Evolutionary conservation across 352 stramenopile species (phyloP).

Genomic region (Phytophthora multivora): DNA sequence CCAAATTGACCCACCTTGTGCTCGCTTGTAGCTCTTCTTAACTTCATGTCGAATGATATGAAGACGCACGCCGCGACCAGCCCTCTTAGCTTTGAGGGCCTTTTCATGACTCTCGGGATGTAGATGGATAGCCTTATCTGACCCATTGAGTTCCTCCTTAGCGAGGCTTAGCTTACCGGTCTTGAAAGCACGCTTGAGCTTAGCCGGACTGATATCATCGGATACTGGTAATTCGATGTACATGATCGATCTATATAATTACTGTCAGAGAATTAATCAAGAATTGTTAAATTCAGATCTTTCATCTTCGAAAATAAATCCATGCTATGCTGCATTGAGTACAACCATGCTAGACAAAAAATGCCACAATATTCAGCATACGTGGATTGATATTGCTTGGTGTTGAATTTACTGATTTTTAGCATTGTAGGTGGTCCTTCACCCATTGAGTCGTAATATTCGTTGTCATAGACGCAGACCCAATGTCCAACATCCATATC

Average conservation of each 20-base stretch:
- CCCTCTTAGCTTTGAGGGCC: too few species aligned
- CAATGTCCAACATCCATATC: constrained; percentile 20
- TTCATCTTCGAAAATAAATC: constrained; percentile 17
- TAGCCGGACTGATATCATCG: background rate
- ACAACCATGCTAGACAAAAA: constrained; percentile 17
- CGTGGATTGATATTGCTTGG: constrained; percentile 15
- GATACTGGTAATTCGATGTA: constrained; percentile 4
- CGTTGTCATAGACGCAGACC: constrained; percentile 6
- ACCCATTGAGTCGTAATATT: constrained; percentile 26
- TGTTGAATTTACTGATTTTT: constrained; percentile 15
- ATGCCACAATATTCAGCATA: constrained; percentile 22
- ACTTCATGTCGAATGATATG: too few species aligned
- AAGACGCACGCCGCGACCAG: too few species aligned
- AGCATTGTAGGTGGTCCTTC: constrained; percentile 6
- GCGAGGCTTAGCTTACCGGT: too few species aligned
- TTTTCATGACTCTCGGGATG: too few species aligned
- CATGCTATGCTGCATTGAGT: constrained; percentile 21
- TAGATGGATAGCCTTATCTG: too few species aligned
- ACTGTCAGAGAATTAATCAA: constrained; percentile 2
- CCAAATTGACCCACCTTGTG: too few species aligned
- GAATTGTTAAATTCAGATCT: constrained; percentile 28
- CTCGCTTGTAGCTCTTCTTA: too few species aligned
- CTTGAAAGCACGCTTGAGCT: constrained; percentile 4
- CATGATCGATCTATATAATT: constrained; percentile 20
- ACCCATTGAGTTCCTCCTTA: too few species aligned